These are phyloP conservation scores for Fabrea salina DNA, from an alignment of 169 alveolate genomes.

Conservation along the genomic window DNA sequence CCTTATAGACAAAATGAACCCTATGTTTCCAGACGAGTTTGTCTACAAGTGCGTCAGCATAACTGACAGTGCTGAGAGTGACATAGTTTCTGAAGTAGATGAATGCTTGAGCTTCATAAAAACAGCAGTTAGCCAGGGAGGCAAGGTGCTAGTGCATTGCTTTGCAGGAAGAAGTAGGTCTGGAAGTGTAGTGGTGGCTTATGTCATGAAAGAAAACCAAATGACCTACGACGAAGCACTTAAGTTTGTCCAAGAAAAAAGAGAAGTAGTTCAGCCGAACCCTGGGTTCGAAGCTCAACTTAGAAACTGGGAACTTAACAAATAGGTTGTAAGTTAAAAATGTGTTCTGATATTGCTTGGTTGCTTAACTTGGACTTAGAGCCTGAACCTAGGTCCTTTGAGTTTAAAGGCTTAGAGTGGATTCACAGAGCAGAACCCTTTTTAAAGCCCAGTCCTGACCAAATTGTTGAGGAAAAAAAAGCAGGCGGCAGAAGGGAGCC, in stretches of 20 bases:
- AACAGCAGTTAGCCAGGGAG: constrained; percentile 23
- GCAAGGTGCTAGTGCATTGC: constrained; percentile 34
- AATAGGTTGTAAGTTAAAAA: too few species aligned
- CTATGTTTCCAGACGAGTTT: constrained; percentile 42
- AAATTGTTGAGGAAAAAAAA: neutral
- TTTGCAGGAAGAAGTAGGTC: constrained; percentile 32
- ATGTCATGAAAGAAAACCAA: constrained; percentile 11
- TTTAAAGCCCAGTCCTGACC: neutral
- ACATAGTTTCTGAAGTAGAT: constrained; percentile 37
- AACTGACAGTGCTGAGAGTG: constrained; percentile 39
- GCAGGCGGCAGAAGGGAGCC: neutral
- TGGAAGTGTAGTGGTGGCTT: constrained; percentile 23
- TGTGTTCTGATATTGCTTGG: too few species aligned
- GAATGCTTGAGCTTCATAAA: constrained; percentile 44
- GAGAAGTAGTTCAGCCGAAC: constrained; percentile 6
- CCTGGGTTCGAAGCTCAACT: constrained; percentile 21
- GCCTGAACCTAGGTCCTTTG: too few species aligned
- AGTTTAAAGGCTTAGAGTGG: too few species aligned
- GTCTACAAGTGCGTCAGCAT: constrained; percentile 34
- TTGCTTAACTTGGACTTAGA: too few species aligned
- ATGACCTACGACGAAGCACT: constrained; percentile 10
- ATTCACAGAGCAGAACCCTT: too few species aligned
- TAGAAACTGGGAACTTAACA: too few species aligned
- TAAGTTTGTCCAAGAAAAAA: neutral
- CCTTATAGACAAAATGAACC: constrained; percentile 46